phyloP scores from a whole-genome alignment of 129 eudicot genomes.

The Artemisia tridentata region DNA sequence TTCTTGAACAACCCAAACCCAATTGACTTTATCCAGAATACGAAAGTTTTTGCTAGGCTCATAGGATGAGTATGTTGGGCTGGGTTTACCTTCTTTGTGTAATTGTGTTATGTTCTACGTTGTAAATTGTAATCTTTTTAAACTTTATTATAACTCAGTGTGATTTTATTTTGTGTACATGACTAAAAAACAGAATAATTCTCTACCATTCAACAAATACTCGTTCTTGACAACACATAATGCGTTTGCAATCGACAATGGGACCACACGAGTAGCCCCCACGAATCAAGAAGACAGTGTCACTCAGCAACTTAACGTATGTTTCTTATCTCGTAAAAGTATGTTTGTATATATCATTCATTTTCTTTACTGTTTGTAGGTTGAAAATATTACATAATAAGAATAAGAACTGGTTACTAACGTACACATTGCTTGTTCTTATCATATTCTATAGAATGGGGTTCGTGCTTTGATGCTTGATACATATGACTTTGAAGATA shows the following conservation, averaged over 20 bases:
- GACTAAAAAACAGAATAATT: conserved; percentile 40
- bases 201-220: conserved; percentile 90
- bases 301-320: conserved; percentile 81
- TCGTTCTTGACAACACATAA: conserved; percentile 89
- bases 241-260: conserved; percentile 71
- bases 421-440: not conserved
- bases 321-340: conserved; percentile 13
- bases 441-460: conserved; percentile 53
- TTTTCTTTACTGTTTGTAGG: not conserved
- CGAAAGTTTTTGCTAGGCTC: not conserved
- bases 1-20: conserved; percentile 22
- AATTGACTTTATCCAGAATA: not conserved
- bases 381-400: not conserved
- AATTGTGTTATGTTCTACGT: too few relatives aligned
- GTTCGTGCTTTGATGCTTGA: conserved; percentile 97
- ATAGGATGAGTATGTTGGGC: not conserved
- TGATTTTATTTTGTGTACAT: conserved; percentile 5
- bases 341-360: not conserved
- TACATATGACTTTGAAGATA: conserved; percentile 73
- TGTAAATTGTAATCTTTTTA: not conserved
- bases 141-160: not conserved
- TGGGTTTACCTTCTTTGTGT: not conserved
- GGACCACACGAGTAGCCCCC: conserved; percentile 51
- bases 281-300: conserved; percentile 77
- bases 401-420: not conserved